phyloP scores from a whole-genome alignment of 495 filamentous ascomycete genomes.

The Cudoniella acicularis region DNA sequence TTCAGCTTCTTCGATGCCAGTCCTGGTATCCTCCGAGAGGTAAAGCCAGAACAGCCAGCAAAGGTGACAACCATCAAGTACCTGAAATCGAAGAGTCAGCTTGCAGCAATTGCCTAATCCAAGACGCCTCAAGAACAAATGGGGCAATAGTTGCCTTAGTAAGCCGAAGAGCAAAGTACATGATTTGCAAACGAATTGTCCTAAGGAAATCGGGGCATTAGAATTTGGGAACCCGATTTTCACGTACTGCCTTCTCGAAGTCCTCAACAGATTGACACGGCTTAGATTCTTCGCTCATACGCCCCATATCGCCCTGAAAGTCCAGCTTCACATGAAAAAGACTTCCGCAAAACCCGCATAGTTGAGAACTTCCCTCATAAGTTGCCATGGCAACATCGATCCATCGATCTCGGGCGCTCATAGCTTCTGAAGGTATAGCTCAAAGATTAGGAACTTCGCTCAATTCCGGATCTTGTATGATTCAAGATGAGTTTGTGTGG shows the following conservation, averaged over 20 bases:
- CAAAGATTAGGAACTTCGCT: not conserved
- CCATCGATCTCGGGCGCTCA: not conserved
- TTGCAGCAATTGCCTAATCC: not conserved
- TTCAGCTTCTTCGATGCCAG: not conserved
- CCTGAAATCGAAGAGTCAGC: not conserved
- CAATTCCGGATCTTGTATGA: not conserved
- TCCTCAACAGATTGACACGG: slow-evolving; percentile 1
- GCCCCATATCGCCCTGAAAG: not conserved
- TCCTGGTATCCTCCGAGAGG: not conserved
- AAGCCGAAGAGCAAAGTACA: not conserved
- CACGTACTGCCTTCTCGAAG: not conserved
- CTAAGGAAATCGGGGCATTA: not conserved
- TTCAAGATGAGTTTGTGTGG: not conserved
- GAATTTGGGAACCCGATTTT: not conserved
- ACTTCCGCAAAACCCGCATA: not conserved
- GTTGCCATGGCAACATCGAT: not conserved
- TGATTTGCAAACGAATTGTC: not conserved
- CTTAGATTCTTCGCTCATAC: slow-evolving; percentile 1
- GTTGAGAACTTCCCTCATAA: slow-evolving; percentile 3
- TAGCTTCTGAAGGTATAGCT: not conserved
- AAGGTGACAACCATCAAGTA: not conserved
- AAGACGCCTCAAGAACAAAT: not conserved
- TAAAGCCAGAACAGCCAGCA: slow-evolving; percentile 1
- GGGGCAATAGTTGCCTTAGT: not conserved
- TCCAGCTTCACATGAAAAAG: not conserved